Percentiles rank a stretch among this genome's conserved stretches.
These are phyloP conservation scores for Wickerhamiella parazyma DNA, from an alignment of 805 yeast species.

Conservation along the genomic window DNA sequence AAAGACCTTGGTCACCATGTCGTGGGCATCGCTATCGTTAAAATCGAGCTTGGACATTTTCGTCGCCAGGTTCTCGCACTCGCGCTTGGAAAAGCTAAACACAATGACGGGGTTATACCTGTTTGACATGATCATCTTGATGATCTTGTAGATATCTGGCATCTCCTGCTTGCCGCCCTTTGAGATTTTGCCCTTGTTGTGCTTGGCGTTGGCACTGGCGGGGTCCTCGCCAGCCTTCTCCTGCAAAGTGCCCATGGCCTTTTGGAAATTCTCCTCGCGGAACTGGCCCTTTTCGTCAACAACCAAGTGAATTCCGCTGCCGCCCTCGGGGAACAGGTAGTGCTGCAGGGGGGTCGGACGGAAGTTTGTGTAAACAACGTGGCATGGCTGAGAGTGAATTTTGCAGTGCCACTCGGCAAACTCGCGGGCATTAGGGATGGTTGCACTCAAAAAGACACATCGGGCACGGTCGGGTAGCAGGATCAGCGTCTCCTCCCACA, in stretches of 20 bases:
- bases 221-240: constrained; percentile 80
- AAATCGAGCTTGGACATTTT: constrained; percentile 94
- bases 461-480: constrained; percentile 91
- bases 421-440: constrained; percentile 96
- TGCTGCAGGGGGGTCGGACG: constrained; percentile 98
- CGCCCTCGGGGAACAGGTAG: constrained; percentile 94
- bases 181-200: constrained; percentile 65
- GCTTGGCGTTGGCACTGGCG: constrained; percentile 41
- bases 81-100: constrained; percentile 93
- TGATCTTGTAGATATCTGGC: constrained; percentile 90
- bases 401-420: constrained; percentile 98
- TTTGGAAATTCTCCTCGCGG: constrained; percentile 95
- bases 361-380: constrained; percentile 95
- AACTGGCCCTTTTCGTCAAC: constrained; percentile 95
- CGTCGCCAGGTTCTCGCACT: constrained; percentile 86
- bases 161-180: constrained; percentile 82
- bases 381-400: constrained; percentile 92
- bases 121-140: constrained; percentile 94
- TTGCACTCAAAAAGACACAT: constrained; percentile 86
- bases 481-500: constrained; percentile 98
- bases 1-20: constrained; percentile 77
- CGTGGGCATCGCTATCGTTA: constrained; percentile 87
- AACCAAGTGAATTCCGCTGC: constrained; percentile 93
- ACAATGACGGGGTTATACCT: constrained; percentile 96
- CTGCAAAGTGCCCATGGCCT: constrained; percentile 89